Base-by-base conservation (phyloP, 352 stramenopile species). In the Phytophthora niederhauseri region DNA sequence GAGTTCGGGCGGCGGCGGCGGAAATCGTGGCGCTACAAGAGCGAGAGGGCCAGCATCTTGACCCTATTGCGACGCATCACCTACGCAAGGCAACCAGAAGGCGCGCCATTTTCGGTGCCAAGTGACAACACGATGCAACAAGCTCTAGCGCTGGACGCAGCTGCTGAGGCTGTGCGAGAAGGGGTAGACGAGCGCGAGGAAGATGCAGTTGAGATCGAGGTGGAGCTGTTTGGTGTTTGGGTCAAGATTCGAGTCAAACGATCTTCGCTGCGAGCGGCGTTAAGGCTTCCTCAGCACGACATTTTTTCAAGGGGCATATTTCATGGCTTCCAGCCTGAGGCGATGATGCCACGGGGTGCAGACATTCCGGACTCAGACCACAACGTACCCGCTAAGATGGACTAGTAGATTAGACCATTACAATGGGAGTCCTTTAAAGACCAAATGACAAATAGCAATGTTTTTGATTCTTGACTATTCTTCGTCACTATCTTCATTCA, bases 41-140 rank as follows among this genome's bases (percentile, higher is more conserved):
- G 14, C n/a, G 26, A 26, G 41, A 26, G 38, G 24, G 51, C 1
- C 36, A 4, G 1, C 52, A 6, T 3, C 49, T 61, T 12, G 36
- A 38, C 1, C 38, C 60, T 12, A 61, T 61, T 20, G 41, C 61
- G 4, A 11, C 43, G 9, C 50, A 55, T 15, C 26, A 67, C 48
- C 51, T 61, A 14, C 20, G 61, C 51, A 1, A 46, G 17, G n/a
- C 38, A 61, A 28, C 61, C 51, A 3, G 36, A 61, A 2, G 41
- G 38, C 3, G 30, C 51, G 1, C 3, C 38, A 15, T 22, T 60
- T 4, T 36, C 50, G 1, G 43, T 61, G 6, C 41, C 51, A 28
- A 38, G 2, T n/a, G 38, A 67, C n/a, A 67, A 67, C 19, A 66
- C 59, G 24, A 66, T 59, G 49, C 34, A 59, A 20, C 49, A 66